Base-by-base conservation (phyloP, 108 stramenopile genomes). In the Pseudonitzschia delicatissima region DNA sequence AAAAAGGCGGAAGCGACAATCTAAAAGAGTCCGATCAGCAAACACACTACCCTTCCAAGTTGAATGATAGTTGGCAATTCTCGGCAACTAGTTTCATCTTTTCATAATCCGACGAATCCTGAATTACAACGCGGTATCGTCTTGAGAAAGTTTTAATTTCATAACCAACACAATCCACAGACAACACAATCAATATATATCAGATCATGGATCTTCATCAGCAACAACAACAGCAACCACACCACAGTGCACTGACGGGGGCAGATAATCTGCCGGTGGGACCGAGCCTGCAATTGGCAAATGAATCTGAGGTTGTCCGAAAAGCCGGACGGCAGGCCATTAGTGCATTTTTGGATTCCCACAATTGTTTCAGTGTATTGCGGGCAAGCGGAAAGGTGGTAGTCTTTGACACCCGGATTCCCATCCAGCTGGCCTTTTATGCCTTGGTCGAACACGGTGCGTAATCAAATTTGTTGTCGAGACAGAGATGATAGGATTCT, bases 361-460 rank as follows among this genome's bases (percentile, higher is more conserved):
- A 91, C 69, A 85, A 77, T 35, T 91, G 88, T 59, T 94, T 81
- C 71, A 78, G 79, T 39, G 88, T 91, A 0, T 62, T 94, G 20
- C 62, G 93, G 57, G 69, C 80, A 1, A 87, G 86, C 72, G 90
- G 90, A 0, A 94, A 98, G 69, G 92, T 97, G 25, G 98, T 98
- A 5, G 98, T 98, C 40, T 98, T 98, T 79, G 98, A 98, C 72
- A 87, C 92, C 27, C 87, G 91, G 58, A 97, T 98, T 73, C 96
- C 98, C 12, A 93, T 98, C 47, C 98, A 97, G 68, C 76, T 98
- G 53, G 96, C 98, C 39, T 98, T 97, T 86, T 98, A 97, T 80
- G 98, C 98, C 31, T 73, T 98, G 51, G 96, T 98, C 27, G 98
- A 98, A 68, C 96, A 98, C 79, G 97, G 91, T 89, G 71, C 74